These are phyloP conservation scores for Populus pruinosa DNA, from an alignment of 345 rosid species.

Conservation along the genomic window DNA sequence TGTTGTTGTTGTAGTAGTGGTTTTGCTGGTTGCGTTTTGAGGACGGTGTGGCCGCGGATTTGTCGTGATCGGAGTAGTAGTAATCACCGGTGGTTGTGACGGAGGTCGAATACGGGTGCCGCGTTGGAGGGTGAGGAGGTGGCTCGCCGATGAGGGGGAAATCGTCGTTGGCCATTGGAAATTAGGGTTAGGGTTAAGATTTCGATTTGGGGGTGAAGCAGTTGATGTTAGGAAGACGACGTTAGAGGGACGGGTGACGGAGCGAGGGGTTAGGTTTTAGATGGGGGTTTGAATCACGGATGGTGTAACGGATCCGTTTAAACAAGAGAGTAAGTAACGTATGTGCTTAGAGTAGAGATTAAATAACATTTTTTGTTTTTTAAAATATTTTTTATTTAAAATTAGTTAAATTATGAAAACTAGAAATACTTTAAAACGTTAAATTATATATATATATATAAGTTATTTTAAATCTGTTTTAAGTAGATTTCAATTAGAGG, in stretches of 20 bases:
- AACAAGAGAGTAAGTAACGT: neutral
- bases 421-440: too few relatives aligned
- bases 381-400: too few relatives aligned
- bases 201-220: neutral
- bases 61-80: constrained; percentile 11
- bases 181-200: neutral
- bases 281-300: neutral
- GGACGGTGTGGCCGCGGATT: constrained; percentile 26
- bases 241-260: constrained; percentile 17
- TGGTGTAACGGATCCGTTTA: constrained; percentile 26
- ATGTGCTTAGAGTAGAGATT: neutral
- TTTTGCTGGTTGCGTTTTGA: constrained; percentile 22
- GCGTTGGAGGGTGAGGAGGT: constrained; percentile 1
- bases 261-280: neutral
- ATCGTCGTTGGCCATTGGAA: constrained; percentile 18
- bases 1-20: constrained; percentile 8
- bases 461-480: too few relatives aligned
- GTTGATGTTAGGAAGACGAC: constrained; percentile 14
- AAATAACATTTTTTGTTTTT: too few relatives aligned
- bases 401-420: neutral
- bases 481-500: too few relatives aligned
- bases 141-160: constrained; percentile 18
- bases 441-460: too few relatives aligned
- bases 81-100: constrained; percentile 5
- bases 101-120: constrained; percentile 15